Base-by-base conservation (phyloP, 345 rosid genomes). In the Eucalyptus curtisii region DNA sequence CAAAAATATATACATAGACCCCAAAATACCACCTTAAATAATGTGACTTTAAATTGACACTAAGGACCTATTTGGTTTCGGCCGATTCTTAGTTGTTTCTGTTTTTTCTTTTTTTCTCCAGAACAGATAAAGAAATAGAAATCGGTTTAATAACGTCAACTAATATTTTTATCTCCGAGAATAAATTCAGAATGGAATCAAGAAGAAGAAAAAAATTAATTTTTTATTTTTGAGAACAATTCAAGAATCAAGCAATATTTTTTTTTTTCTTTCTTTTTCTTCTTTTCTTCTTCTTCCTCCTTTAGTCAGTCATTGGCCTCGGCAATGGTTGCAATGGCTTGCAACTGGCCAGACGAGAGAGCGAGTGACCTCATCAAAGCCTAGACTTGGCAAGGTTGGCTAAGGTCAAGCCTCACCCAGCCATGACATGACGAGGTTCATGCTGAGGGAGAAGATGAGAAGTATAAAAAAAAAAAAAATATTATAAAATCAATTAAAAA, bases 141-240 rank as follows among this genome's bases (percentile, higher is more conserved):
- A 9, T 55, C 12, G 8, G 0, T 1, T 55, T 55, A 0, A 8
- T 24, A 55, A 0, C 12, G 0, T 55, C 6, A 24, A 0, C 0
- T 10, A 55, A 52, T 52, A 7, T 19, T 52, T 52, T 52, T 3
- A 52, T 52, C 25, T 19, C 2, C 1, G 0, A 52, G 2, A 55
- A 55, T 55, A 4, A 24, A 55, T 55, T 4, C 0, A 0, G 0
- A 55, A 55, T 1, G 1, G 0, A 24, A 24, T 55, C 13, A 4
- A 55, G 2, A 55, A 55, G 2, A 22, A 24, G 3, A 55, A 4
- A 4, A 55, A 55, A 22, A 0, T 4, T 24, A 55, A 0, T 24
- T 22, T 0, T 22, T 24, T 55, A 22, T 55, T 24, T 13, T 55
- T 0, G 3, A 4, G 3, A 22, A 55, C 13, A 55, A 22, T 10